Evolutionary conservation across 2,329 filamentous ascomycete genomes (phyloP), one percentile per base, ranked within the genome.

Genomic region (Ophiostoma perfectum): DNA sequence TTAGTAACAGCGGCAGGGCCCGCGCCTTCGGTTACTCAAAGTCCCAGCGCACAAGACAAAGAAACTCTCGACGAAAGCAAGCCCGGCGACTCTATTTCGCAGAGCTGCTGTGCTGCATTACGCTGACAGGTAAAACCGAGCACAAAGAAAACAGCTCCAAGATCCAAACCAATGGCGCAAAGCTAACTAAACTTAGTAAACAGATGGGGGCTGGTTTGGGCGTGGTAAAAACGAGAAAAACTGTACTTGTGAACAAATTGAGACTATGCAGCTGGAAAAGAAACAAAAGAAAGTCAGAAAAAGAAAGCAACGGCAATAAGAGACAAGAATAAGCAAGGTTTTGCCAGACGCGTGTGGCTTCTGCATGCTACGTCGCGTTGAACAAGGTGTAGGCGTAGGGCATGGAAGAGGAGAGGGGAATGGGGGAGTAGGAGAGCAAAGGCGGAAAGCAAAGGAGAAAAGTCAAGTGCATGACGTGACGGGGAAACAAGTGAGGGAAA

Each of bases 1-100:
- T 47, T 65, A 47, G 42, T 47, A 55, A 39, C 64, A 41, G 36
- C 64, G 64, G 64, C 64, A 66, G 64, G 64, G 64, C 64, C 64
- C 64, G 64, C 64, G 64, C 64, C 64, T 49, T 66, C 64, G 45
- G 42, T 27, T 55, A 12, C 45, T 42, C 44, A 65, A 65, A 39
- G 42, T 47, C 12, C 63, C 63, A 47, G 63, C 11, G 45, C 18
- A 12, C n/a, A 45, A 27, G 16, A 66, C 64, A 66, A 66, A 66
- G 47, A 39, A 42, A 14, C 6, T 39, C 27, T 49, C 45, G 36
- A 12, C 9, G 27, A 16, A 39, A 14, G 4, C 38, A 12, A 11
- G 18, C 12, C 39, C 60, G 42, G 5, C 39, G 60, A 63, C 39
- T 42, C 3, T 63, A 9, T 39, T 42, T 14, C 38, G 55, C 38